Base-by-base conservation (phyloP, 805 yeast genomes). In the Kazachstania taianensis region DNA sequence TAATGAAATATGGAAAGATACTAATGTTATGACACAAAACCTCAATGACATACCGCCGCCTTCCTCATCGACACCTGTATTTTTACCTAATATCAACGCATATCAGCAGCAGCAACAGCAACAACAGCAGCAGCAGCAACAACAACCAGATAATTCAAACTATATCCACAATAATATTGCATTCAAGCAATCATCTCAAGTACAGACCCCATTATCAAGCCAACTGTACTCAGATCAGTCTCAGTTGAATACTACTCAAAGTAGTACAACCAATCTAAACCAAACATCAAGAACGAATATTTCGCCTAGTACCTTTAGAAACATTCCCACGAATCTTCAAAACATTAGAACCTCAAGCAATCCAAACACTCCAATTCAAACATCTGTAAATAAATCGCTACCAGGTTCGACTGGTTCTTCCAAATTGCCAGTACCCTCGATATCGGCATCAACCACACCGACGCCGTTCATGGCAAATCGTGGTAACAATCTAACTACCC, bases 1-100 rank as follows among this genome's bases (percentile, higher is more conserved):
- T 37, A 59, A 56, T 35, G 52, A 51, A 39, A 52, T 56, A 25
- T 56, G 61, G 61, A 57, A 55, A n/a, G n/a, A n/a, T n/a, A n/a
- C n/a, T 22, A 22, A 22, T 22, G 25, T 8, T 22, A 22, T 22
- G 25, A 8, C 12, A 22, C 25, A 8, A 8, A 8, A 22, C 12
- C 12, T 8, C 12, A 22, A 22, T 22, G 10, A 22, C 8, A 8
- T 8, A 22, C 8, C 12, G 25, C 10, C 12, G 12, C 25, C 25
- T 22, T 12, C 25, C 14, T n/a, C 14, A 7, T 10, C n/a, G 29
- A 26, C 5, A 22, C 20, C 12, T 17, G 17, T n/a, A n/a, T n/a
- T n/a, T n/a, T n/a, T n/a, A n/a, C n/a, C n/a, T n/a, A n/a, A n/a
- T n/a, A n/a, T n/a, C n/a, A n/a, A n/a, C n/a, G n/a, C n/a, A n/a